Base-by-base conservation (phyloP, 768 basidiomycete genomes). In the Boletus patriciae region DNA sequence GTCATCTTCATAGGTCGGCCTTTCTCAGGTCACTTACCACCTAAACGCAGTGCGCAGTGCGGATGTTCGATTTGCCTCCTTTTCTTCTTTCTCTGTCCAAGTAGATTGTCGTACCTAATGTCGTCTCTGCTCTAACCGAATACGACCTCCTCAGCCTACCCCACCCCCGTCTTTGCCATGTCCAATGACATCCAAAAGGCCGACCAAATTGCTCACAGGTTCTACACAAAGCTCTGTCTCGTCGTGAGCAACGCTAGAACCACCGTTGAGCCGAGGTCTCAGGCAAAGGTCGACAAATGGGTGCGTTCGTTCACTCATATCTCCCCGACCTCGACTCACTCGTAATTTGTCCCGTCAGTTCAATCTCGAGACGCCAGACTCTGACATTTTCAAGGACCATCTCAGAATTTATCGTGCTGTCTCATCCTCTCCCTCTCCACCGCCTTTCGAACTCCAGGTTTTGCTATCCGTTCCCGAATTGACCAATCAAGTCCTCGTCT, bases 201-300 rank as follows among this genome's bases (percentile, higher is more conserved):
- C 62, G 90, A 93, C 80, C 89, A 91, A 79, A 92, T 93, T 65
- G 87, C 88, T 47, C 85, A 86, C 72, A 85, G 86, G 70, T 84
- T 90, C 73, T 92, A 90, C 75, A 83, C 86, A 49, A 93, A 93
- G 77, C 84, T 92, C 51, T 83, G 83, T 69, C 84, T 87, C 66
- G 81, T 90, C 63, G 79, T 93, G 61, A 80, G 85, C 70, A 77
- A 89, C 68, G 87, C 90, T 15, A 78, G 91, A 57, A 78, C 85
- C n/a, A 87, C 87, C 42, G 70, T 72, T 49, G 83, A 81, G 61
- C 69, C 70, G 1, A 71, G 62, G 55, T 60, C 64, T 33, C 75
- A 72, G 58, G 71, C 75, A 38, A 90, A 82, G 76, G 73, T 81
- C 44, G 90, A 93, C 69, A 92, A 89, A 82, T 92, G 91, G 90